Base-by-base conservation (phyloP, 352 stramenopile genomes). In the Pythium brassicae region DNA sequence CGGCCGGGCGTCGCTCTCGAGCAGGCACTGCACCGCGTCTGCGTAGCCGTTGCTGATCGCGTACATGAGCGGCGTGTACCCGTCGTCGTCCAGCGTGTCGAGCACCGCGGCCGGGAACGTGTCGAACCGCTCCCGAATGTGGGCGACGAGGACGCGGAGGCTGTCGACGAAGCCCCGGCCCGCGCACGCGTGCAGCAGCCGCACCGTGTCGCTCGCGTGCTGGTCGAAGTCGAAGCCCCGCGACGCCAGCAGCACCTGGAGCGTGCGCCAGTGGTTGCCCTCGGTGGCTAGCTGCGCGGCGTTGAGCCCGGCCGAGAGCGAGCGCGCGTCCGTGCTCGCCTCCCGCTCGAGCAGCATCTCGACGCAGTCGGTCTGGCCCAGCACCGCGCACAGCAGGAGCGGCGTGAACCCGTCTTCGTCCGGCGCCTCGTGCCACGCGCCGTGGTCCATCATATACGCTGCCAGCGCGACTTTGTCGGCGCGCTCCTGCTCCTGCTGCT, bases 381-480 rank as follows among this genome's bases (percentile, higher is more conserved):
- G 56, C 3, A 69, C 74, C 0, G 78, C 59, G 49, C 71, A 85
- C 11, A 88, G 29, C 15, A 93, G 43, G 9, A 95, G 52, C 2
- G 83, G 81, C 10, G 85, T 92, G 42, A 89, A 67, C 0, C 78
- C 74, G 53, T 78, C 68, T 39, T 78, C 63, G 50, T 92, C 85
- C 0, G 71, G 50, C 11, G 77, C 74, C 77, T 93, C 82, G 35
- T 90, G 79, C 83, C 83, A 92, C 9, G 80, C 85, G 3, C 81
- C 84, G 48, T 95, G 83, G 48, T 90, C 74, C n/a, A 95, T 89
- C 82, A 95, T 89, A 44, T 95, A 95, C 26, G 74, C 74, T 1
- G 66, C 74, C 11, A 93, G 46, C 4, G 66, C 72, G 4, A 91
- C 61, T 15, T 79, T 74, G 6, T 87, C 73, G 1, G 69, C 49